Evolutionary conservation across 192 early-diverging fungal species (phyloP).

Genomic region (Coemansia sp.): DNA sequence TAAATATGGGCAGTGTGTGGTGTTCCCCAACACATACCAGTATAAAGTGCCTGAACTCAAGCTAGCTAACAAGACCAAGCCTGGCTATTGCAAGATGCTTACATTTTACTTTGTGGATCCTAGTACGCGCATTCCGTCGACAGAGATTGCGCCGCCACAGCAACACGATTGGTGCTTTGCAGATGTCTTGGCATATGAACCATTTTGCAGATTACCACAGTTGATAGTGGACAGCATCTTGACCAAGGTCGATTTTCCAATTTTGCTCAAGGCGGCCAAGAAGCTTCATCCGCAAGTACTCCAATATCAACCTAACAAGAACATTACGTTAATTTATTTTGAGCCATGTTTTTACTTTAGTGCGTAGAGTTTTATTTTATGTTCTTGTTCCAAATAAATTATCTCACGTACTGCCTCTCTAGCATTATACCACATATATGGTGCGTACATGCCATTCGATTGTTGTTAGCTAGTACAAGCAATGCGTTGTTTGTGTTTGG

Average conservation of each 20-base stretch:
- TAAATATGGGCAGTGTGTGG: too few relatives aligned
- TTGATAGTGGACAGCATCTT: slow-evolving; percentile 16
- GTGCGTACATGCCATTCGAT: too few relatives aligned
- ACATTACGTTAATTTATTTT: not conserved
- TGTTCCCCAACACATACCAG: too few relatives aligned
- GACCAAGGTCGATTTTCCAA: not conserved
- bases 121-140: slow-evolving; percentile 53
- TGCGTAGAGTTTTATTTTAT: not conserved
- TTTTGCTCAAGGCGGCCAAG: too few relatives aligned
- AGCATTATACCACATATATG: too few relatives aligned
- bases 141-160: slow-evolving; percentile 67
- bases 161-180: slow-evolving; percentile 47
- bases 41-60: slow-evolving; percentile 58
- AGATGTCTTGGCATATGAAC: too few relatives aligned
- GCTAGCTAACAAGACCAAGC: slow-evolving; percentile 60
- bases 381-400: too few relatives aligned
- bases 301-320: slow-evolving; percentile 23
- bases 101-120: slow-evolving; percentile 75
- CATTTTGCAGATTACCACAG: slow-evolving; percentile 12
- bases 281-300: slow-evolving; percentile 41
- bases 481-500: too few relatives aligned
- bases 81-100: slow-evolving; percentile 69
- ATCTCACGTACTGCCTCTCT: too few relatives aligned
- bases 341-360: slow-evolving; percentile 15
- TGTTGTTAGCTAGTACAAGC: too few relatives aligned